Evolutionary conservation across 176 grass and related monocot species (phyloP), one percentile per base, ranked within the genome.

Genomic region (Urochloa ruziziensis): DNA sequence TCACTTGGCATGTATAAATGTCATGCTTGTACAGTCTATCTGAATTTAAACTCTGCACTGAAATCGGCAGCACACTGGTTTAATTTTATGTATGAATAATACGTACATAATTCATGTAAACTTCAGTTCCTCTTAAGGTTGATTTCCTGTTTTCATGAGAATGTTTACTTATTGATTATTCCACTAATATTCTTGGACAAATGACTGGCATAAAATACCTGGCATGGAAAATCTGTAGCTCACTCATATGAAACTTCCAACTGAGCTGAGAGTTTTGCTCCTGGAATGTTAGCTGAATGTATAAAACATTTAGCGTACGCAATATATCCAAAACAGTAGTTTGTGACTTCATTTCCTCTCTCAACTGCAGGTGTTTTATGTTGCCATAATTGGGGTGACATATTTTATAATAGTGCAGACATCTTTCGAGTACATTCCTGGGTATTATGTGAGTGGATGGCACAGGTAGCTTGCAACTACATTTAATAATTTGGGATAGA

Each of bases 391-490:
- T 83, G 91, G 93, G 34, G 80, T 90, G 54, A 94, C 93, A 83
- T 99, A 96, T 90, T 84, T 83, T 42, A 94, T 99, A 52, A 79
- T 99, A 84, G 89, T 85, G 75, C 92, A 96, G 71, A 90, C 96
- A 87, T 99, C 96, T 76, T 96, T 99, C 56, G 57, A 89, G 58
- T 96, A 94, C 62, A 94, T 99, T 89, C 96, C 96, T 89, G 96
- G 96, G 85, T 92, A 96, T 49, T 99, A 96, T 83, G 85, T 99
- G 77, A 83, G 93, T 89, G 93, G 91, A 83, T 58, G 82, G 8
- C 96, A 99, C 93, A 94, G 91, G 93, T 98, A 95, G n/a, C 73
- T 83, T 54, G 29, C 54, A 58, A 91, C 56, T 30, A 30, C 51
- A 48, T 63, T 73, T 42, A 77, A 73, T 27, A 89, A 79, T 77